These are phyloP conservation scores for Heterobasidion parviporum DNA, from an alignment of 1,284 basidiomycete species.

Conservation along the genomic window DNA sequence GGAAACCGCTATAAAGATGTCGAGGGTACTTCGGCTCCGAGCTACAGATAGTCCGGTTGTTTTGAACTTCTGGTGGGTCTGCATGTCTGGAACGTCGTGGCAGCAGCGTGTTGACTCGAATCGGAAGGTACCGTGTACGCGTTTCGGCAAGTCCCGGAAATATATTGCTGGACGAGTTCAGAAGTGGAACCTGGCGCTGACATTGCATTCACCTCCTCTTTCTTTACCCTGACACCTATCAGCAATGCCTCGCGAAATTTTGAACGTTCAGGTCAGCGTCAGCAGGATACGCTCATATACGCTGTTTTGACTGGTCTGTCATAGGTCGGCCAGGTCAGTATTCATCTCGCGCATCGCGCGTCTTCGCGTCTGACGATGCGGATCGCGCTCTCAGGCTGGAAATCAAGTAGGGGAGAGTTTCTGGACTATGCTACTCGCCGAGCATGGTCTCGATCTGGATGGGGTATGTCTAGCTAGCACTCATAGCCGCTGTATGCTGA, in stretches of 20 bases:
- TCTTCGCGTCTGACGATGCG: background rate
- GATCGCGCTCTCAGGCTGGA: conserved; percentile 37
- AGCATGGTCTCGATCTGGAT: conserved; percentile 66
- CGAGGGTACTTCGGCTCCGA: too few species aligned
- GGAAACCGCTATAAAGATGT: too few species aligned
- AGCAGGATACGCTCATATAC: background rate
- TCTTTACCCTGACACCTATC: background rate
- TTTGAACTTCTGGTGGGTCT: too few species aligned
- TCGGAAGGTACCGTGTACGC: too few species aligned
- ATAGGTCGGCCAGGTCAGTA: conserved; percentile 56
- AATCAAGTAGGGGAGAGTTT: conserved; percentile 76
- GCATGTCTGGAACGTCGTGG: too few species aligned
- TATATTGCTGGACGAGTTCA: too few species aligned
- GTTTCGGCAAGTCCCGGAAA: too few species aligned
- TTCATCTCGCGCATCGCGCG: conserved; percentile 10
- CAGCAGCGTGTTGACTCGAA: too few species aligned
- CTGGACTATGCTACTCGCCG: conserved; percentile 72
- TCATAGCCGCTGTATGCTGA: background rate
- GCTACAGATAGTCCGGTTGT: too few species aligned
- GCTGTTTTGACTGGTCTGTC: background rate
- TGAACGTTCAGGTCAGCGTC: conserved; percentile 50
- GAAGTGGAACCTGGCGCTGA: too few species aligned
- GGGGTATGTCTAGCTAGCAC: conserved; percentile 42
- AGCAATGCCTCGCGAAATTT: conserved; percentile 44
- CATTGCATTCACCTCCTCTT: background rate